Percentiles rank a stretch among this genome's conserved stretches.
These are phyloP conservation scores for Pseudogymnoascus sp. DNA, from an alignment of 2,329 filamentous ascomycete species.

Conservation along the genomic window DNA sequence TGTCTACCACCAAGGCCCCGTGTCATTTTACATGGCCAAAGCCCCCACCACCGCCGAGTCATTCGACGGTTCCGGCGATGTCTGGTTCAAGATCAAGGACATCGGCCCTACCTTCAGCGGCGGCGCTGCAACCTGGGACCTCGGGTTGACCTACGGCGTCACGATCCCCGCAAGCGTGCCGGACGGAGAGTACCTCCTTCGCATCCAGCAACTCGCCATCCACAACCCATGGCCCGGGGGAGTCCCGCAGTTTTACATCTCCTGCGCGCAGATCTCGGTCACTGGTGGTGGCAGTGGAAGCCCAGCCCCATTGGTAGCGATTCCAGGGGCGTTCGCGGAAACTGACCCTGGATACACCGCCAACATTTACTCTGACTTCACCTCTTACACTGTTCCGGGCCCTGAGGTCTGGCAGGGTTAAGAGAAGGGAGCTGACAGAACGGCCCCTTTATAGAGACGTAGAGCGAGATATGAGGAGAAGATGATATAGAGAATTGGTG, in stretches of 20 bases:
- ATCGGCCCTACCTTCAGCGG: slow-evolving; percentile 26
- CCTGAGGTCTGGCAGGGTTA: slow-evolving; percentile 12
- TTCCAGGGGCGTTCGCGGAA: slow-evolving; percentile 8
- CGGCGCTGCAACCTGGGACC: slow-evolving; percentile 23
- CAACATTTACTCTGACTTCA: slow-evolving; percentile 20
- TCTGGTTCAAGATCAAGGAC: slow-evolving; percentile 34
- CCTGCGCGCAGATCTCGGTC: slow-evolving; percentile 26
- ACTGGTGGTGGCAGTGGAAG: slow-evolving; percentile 15
- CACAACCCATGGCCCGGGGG: slow-evolving; percentile 18
- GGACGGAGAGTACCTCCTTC: slow-evolving; percentile 24
- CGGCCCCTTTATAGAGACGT: background rate
- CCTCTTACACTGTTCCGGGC: slow-evolving; percentile 16
- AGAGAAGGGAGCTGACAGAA: background rate
- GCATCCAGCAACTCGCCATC: slow-evolving; percentile 24
- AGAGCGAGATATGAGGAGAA: background rate
- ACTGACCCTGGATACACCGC: slow-evolving; percentile 13
- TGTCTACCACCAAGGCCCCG: slow-evolving; percentile 31
- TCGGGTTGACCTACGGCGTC: slow-evolving; percentile 22
- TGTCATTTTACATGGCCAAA: slow-evolving; percentile 33
- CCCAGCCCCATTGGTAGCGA: slow-evolving; percentile 10
- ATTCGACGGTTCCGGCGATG: slow-evolving; percentile 31
- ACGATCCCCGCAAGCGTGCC: slow-evolving; percentile 23
- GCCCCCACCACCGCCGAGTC: slow-evolving; percentile 27
- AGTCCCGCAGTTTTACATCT: slow-evolving; percentile 25
- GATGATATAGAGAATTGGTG: background rate